Percentiles rank a stretch among this genome's conserved stretches.
Evolutionary conservation across 2,329 filamentous ascomycete species (phyloP).

Genomic region (Pseudogymnoascus sp.): DNA sequence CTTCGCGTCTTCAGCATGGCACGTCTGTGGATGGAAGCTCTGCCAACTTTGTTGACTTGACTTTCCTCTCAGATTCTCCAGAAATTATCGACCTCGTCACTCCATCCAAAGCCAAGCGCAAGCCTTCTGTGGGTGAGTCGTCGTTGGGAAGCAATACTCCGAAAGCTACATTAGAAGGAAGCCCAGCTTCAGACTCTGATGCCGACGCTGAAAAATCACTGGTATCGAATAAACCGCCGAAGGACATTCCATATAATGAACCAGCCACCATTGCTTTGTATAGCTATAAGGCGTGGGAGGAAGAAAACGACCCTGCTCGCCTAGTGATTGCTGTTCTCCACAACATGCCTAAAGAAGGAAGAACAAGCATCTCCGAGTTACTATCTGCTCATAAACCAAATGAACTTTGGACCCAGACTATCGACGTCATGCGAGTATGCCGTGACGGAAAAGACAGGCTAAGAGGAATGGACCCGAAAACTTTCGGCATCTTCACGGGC

Average conservation of each 20-base stretch:
- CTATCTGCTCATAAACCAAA: constrained; percentile 13
- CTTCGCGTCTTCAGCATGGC: background rate
- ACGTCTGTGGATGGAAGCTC: background rate
- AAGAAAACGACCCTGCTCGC: constrained; percentile 26
- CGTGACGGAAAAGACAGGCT: background rate
- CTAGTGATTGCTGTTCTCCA: constrained; percentile 36
- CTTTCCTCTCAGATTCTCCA: constrained; percentile 14
- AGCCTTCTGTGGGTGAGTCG: background rate
- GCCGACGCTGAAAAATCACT: background rate
- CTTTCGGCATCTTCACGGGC: constrained; percentile 13
- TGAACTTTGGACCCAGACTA: constrained; percentile 16
- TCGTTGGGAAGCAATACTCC: background rate
- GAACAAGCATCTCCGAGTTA: constrained; percentile 11
- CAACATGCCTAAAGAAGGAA: constrained; percentile 19
- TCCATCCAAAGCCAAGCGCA: constrained; percentile 11
- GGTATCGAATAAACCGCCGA: constrained; percentile 10
- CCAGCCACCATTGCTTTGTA: constrained; percentile 19
- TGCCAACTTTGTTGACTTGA: constrained; percentile 17
- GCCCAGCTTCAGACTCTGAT: constrained; percentile 16
- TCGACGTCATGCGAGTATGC: constrained; percentile 12
- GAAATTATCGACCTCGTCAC: constrained; percentile 14
- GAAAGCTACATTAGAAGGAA: constrained; percentile 11
- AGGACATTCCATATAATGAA: constrained; percentile 18
- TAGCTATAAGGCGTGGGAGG: constrained; percentile 16
- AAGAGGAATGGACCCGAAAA: constrained; percentile 15